Percentiles rank a stretch among this genome's conserved stretches.
These are phyloP conservation scores for Strobilomyces dryophilus DNA, from an alignment of 768 basidiomycete species.

Conservation along the genomic window DNA sequence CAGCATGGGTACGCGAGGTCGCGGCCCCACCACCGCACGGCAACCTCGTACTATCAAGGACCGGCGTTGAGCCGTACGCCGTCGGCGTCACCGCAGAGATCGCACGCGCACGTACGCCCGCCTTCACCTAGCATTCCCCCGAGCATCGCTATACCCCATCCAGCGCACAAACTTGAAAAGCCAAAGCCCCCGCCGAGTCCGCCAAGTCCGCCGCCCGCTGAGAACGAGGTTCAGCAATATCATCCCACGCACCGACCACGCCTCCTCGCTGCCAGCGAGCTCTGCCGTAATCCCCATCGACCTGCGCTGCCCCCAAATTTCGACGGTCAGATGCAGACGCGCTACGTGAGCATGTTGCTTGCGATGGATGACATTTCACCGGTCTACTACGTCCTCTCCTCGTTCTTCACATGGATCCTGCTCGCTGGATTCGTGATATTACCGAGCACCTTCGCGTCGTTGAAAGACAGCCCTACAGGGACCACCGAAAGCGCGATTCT, in stretches of 20 bases:
- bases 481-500: slow-evolving; percentile 34
- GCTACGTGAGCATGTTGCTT: slow-evolving; percentile 59
- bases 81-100: slow-evolving; percentile 16
- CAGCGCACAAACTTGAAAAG: not conserved
- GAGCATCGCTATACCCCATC: not conserved
- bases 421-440: slow-evolving; percentile 61
- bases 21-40: slow-evolving; percentile 9
- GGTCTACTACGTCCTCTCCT: slow-evolving; percentile 45
- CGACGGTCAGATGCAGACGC: slow-evolving; percentile 34
- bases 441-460: slow-evolving; percentile 56
- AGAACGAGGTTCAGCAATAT: slow-evolving; percentile 9
- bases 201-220: slow-evolving; percentile 1
- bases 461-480: slow-evolving; percentile 23
- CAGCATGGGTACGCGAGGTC: slow-evolving; percentile 6
- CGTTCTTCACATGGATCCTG: slow-evolving; percentile 61
- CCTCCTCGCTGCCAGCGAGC: slow-evolving; percentile 11
- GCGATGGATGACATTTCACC: slow-evolving; percentile 54
- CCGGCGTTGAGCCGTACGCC: not conserved
- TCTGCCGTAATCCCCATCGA: slow-evolving; percentile 18
- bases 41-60: slow-evolving; percentile 4
- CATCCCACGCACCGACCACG: slow-evolving; percentile 4
- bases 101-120: slow-evolving; percentile 11
- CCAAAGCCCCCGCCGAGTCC: not conserved
- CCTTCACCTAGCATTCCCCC: slow-evolving; percentile 1
- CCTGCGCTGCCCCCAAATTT: slow-evolving; percentile 21